These are phyloP conservation scores for Penicillium alfredii DNA, from an alignment of 495 filamentous ascomycete genomes.

Conservation along the genomic window DNA sequence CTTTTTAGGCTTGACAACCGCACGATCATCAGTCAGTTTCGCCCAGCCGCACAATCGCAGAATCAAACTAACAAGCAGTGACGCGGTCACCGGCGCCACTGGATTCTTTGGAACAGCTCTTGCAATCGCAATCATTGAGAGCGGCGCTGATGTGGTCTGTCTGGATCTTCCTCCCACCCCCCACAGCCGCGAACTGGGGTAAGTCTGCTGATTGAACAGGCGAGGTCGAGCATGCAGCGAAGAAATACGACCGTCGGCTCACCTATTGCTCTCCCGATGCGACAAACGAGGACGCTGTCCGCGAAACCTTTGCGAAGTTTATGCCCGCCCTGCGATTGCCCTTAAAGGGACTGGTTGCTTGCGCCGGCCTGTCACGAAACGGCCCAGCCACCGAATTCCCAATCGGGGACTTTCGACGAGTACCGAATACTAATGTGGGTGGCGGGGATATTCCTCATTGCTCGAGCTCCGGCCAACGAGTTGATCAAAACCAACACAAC, in stretches of 20 bases:
- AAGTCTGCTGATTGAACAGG: not conserved
- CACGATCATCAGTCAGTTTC: conserved; percentile 9
- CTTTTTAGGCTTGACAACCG: conserved; percentile 11
- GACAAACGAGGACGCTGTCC: conserved; percentile 52
- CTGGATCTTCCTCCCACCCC: conserved; percentile 50
- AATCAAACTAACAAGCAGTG: not conserved
- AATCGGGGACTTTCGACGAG: conserved; percentile 46
- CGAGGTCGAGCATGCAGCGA: conserved; percentile 44
- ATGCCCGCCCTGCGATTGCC: conserved; percentile 50
- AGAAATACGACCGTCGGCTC: conserved; percentile 26
- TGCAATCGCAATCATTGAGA: conserved; percentile 56
- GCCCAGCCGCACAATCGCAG: not conserved
- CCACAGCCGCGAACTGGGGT: conserved; percentile 15
- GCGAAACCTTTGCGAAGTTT: conserved; percentile 33
- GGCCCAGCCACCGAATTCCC: conserved; percentile 54
- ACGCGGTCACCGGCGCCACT: conserved; percentile 57
- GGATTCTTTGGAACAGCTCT: conserved; percentile 54
- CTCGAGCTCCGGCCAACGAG: conserved; percentile 57
- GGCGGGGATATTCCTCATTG: conserved; percentile 60
- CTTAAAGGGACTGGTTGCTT: conserved; percentile 68
- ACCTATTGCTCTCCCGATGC: conserved; percentile 49
- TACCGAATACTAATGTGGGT: conserved; percentile 62
- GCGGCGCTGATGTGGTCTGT: conserved; percentile 53
- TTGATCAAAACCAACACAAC: conserved; percentile 44
- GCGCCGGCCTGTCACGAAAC: conserved; percentile 66